These are phyloP conservation scores for Wilhelminamyces savonicus DNA, from an alignment of 805 yeast genomes.

Conservation along the genomic window DNA sequence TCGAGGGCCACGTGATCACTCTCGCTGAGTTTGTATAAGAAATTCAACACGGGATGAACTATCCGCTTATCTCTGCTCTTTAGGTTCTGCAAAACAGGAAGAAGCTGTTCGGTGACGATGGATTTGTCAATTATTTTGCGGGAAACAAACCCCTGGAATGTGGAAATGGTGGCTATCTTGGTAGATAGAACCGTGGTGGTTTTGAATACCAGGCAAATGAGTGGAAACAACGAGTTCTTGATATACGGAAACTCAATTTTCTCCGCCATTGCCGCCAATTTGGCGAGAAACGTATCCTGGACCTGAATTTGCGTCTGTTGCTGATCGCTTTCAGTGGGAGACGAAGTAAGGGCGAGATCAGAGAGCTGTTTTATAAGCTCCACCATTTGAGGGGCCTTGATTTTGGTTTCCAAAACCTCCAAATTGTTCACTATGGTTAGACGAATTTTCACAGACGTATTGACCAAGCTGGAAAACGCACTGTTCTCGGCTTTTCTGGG, in stretches of 20 bases:
- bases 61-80: constrained; percentile 72
- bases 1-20: constrained; percentile 19
- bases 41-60: constrained; percentile 43
- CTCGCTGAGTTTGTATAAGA: constrained; percentile 46
- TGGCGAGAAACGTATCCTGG: constrained; percentile 49
- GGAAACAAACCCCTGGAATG: constrained; percentile 53
- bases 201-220: constrained; percentile 64
- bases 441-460: constrained; percentile 26
- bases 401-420: constrained; percentile 38
- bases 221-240: constrained; percentile 71
- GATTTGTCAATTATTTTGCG: constrained; percentile 62
- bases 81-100: constrained; percentile 73
- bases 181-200: constrained; percentile 81
- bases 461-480: constrained; percentile 19
- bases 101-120: constrained; percentile 65
- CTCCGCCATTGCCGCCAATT: constrained; percentile 34
- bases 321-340: constrained; percentile 19
- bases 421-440: constrained; percentile 39
- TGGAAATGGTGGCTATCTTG: constrained; percentile 58
- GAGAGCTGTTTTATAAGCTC: constrained; percentile 41
- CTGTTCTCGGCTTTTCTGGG: constrained; percentile 14
- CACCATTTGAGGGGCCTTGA: constrained; percentile 48
- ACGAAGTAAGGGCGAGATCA: constrained; percentile 22
- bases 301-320: constrained; percentile 26
- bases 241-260: constrained; percentile 62